These are phyloP conservation scores for Auxenochlorella pyrenoidosa DNA, from an alignment of 139 green algal genomes.

Conservation along the genomic window DNA sequence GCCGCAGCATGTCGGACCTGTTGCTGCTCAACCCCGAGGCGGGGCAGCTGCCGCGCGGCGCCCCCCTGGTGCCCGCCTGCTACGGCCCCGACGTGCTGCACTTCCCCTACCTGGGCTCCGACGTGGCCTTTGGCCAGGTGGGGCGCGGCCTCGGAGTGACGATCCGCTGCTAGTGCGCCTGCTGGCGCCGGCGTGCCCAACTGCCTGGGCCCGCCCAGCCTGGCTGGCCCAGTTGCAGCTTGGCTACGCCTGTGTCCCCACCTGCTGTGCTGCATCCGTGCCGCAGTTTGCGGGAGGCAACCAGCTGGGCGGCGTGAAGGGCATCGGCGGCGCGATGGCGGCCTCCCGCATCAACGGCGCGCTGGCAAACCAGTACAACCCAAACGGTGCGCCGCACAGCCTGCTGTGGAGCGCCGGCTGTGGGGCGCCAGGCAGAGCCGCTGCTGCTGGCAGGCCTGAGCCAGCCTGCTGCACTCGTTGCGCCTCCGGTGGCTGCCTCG, in stretches of 20 bases:
- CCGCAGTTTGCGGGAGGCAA: constrained; percentile 36
- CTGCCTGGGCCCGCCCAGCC: no score
- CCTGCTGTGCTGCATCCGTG: background rate
- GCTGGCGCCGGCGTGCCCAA: no score
- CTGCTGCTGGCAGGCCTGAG: background rate
- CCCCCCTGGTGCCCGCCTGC: background rate
- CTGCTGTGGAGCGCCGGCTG: background rate
- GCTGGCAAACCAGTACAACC: background rate
- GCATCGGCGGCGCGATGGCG: constrained; percentile 32
- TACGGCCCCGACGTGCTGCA: background rate
- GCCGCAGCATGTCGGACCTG: background rate
- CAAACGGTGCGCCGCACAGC: background rate
- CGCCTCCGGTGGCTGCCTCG: background rate
- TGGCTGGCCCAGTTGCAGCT: no score
- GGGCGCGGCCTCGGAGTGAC: no score
- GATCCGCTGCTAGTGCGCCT: no score
- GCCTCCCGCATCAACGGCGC: background rate
- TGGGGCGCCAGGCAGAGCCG: background rate
- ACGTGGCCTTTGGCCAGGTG: constrained; percentile 9
- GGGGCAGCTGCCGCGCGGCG: background rate
- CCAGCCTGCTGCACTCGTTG: no score
- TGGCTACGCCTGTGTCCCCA: no score
- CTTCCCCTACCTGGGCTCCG: background rate
- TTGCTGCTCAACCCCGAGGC: background rate
- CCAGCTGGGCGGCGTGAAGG: constrained; percentile 21